phyloP scores from a whole-genome alignment of 2,329 filamentous ascomycete species.

The Pseudopithomyces maydicus region DNA sequence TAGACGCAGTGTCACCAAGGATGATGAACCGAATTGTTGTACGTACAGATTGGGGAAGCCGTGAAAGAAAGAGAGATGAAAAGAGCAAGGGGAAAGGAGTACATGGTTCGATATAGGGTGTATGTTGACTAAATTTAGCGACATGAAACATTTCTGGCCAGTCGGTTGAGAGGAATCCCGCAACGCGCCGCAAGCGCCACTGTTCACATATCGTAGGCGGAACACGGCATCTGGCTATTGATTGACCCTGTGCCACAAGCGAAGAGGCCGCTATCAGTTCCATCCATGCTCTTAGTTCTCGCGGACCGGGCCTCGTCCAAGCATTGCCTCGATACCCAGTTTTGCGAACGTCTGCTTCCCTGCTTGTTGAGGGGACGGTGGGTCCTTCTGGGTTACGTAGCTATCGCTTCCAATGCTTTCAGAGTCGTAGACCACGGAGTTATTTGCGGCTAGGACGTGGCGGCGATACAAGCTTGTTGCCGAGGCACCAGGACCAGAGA shows the following conservation, averaged over 20 bases:
- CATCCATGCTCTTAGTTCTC: slow-evolving; percentile 8
- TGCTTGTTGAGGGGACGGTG: slow-evolving; percentile 8
- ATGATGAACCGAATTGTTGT: slow-evolving; percentile 1
- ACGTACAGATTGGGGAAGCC: slow-evolving; percentile 4
- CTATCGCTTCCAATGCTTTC: slow-evolving; percentile 39
- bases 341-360: slow-evolving; percentile 28
- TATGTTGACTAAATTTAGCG: slow-evolving; percentile 11
- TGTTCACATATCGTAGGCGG: not conserved
- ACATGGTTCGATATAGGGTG: slow-evolving; percentile 2
- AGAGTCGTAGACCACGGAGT: slow-evolving; percentile 56
- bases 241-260: not conserved
- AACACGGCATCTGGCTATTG: not conserved
- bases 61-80: not conserved
- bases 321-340: slow-evolving; percentile 26
- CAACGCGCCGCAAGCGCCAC: slow-evolving; percentile 6
- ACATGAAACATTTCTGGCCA: slow-evolving; percentile 5
- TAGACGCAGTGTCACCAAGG: slow-evolving; percentile 7
- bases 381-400: slow-evolving; percentile 13
- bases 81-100: not conserved
- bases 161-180: slow-evolving; percentile 2
- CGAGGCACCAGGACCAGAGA: slow-evolving; percentile 28
- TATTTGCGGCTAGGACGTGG: slow-evolving; percentile 61
- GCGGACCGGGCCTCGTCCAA: slow-evolving; percentile 36
- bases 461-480: slow-evolving; percentile 60
- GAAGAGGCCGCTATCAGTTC: not conserved